phyloP scores from a whole-genome alignment of 192 early-diverging fungal species.

The Gamsiella multidivaricata region DNA sequence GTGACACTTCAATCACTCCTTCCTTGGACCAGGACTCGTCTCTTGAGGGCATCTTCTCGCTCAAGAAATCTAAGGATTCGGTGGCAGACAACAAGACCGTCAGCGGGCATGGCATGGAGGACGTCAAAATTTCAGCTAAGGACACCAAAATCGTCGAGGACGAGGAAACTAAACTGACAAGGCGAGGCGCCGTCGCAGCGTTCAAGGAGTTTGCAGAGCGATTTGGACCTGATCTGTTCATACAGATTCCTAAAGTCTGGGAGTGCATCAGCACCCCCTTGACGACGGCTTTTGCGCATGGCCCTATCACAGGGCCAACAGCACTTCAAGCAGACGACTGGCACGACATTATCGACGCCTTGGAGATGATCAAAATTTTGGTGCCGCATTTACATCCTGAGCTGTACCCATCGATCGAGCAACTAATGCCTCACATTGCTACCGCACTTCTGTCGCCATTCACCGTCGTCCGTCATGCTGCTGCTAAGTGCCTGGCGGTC shows the following conservation, averaged over 20 bases:
- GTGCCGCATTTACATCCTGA: constrained; percentile 67
- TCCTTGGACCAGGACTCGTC: constrained; percentile 63
- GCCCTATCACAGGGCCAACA: constrained; percentile 32
- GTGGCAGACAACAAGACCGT: constrained; percentile 31
- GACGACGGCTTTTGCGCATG: constrained; percentile 53
- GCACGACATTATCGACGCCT: constrained; percentile 81
- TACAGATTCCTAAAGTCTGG: constrained; percentile 79
- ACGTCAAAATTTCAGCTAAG: constrained; percentile 37
- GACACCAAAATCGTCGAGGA: constrained; percentile 56
- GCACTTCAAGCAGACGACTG: constrained; percentile 49
- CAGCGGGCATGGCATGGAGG: constrained; percentile 50
- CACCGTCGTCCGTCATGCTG: constrained; percentile 81
- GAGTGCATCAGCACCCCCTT: constrained; percentile 64
- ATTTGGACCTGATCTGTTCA: constrained; percentile 76
- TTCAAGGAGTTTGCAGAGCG: constrained; percentile 70
- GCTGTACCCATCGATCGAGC: constrained; percentile 55
- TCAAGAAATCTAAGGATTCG: constrained; percentile 61
- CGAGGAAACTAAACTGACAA: constrained; percentile 66
- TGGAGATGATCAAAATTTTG: constrained; percentile 78
- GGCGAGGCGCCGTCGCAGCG: constrained; percentile 74
- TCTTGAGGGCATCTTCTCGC: constrained; percentile 60
- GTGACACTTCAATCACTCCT: constrained; percentile 80
- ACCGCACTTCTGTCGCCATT: constrained; percentile 73
- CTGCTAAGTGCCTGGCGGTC: constrained; percentile 81
- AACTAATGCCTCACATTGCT: constrained; percentile 73